Conservation (phyloP, 208 protist species). For the Spongospora subterranea region DNA sequence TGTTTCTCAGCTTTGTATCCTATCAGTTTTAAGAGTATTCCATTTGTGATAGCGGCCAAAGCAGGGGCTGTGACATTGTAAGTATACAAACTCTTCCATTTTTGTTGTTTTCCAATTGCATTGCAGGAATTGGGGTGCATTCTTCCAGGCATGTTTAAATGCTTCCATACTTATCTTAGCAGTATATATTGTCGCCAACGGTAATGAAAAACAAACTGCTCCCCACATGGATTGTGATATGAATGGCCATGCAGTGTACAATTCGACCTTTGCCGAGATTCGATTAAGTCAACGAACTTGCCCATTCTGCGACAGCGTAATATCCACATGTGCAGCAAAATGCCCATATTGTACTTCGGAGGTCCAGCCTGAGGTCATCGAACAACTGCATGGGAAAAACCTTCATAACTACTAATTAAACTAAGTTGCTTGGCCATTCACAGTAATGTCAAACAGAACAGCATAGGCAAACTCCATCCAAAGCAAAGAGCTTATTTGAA, state of each 20-base stretch:
- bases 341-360: neutral
- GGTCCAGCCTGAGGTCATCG: neutral
- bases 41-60: slow-evolving; percentile 15
- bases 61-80: slow-evolving; percentile 39
- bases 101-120: neutral
- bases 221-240: neutral
- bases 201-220: neutral
- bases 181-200: slow-evolving; percentile 30
- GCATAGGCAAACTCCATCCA: too few relatives aligned
- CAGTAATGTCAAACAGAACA: too few relatives aligned
- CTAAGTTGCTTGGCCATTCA: too few relatives aligned
- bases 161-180: slow-evolving; percentile 8
- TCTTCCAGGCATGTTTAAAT: slow-evolving; percentile 18
- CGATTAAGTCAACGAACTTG: neutral
- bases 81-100: neutral
- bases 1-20: neutral
- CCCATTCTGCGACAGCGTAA: neutral
- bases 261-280: neutral
- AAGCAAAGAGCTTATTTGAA: too few relatives aligned
- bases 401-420: neutral
- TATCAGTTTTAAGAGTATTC: neutral
- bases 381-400: neutral
- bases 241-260: neutral
- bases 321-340: neutral
- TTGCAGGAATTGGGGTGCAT: slow-evolving; percentile 39